Conservation (phyloP, 139 green algal genomes). For the Chlorella sp. region DNA sequence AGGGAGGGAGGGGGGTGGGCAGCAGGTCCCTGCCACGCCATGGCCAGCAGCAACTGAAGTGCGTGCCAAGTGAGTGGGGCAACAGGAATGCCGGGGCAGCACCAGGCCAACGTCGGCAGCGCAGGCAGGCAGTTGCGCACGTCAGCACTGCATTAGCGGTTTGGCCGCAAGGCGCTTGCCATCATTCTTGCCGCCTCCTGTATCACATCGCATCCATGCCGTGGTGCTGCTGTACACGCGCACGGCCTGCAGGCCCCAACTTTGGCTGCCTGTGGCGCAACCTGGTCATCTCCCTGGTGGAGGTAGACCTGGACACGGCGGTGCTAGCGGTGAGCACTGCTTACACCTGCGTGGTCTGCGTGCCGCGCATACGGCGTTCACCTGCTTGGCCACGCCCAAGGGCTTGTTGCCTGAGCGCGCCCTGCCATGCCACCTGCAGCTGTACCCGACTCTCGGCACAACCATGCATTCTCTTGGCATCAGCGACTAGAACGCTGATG, state of each 20-base stretch:
- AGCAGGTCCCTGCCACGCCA: neutral
- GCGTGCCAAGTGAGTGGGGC: too few relatives aligned
- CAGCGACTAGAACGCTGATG: neutral
- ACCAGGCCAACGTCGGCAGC: neutral
- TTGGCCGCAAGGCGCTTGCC: too few relatives aligned
- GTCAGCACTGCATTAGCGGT: too few relatives aligned
- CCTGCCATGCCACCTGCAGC: neutral
- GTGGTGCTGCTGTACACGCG: too few relatives aligned
- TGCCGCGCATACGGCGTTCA: neutral
- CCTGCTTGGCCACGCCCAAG: neutral
- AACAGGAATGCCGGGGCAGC: too few relatives aligned
- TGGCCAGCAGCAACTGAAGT: neutral
- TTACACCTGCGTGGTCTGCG: too few relatives aligned
- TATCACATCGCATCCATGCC: too few relatives aligned
- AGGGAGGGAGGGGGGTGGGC: too few relatives aligned
- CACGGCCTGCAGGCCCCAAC: neutral
- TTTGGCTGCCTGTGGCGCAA: conserved; percentile 9
- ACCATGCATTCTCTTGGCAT: neutral
- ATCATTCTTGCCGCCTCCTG: too few relatives aligned
- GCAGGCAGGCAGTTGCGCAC: too few relatives aligned
- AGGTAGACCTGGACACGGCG: neutral
- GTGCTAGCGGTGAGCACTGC: conserved; percentile 1
- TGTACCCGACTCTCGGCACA: neutral
- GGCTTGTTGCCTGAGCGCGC: neutral
- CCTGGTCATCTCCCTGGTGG: conserved; percentile 5